Evolutionary conservation across 306 rosid genomes (phyloP).

Genomic region (Fragaria vesca): DNA sequence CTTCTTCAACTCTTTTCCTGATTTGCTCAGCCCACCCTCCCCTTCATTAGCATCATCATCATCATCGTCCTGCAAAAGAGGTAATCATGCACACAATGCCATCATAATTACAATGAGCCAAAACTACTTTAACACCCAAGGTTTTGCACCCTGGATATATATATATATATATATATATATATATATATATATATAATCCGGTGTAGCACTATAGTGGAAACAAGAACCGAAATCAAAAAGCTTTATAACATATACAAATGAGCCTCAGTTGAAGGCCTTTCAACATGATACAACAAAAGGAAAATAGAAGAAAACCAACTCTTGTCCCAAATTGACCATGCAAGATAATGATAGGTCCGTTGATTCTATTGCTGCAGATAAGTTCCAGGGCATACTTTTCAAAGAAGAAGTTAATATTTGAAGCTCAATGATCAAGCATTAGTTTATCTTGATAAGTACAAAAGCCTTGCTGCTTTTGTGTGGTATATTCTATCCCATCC

Average conservation of each 20-base stretch:
- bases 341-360: not conserved
- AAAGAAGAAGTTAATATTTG: not conserved
- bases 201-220: not conserved
- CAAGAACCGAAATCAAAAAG: not conserved
- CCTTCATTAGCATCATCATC: conserved; percentile 82
- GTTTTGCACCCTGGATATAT: not conserved
- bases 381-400: not conserved
- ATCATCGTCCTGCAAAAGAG: conserved; percentile 61
- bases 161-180: not conserved
- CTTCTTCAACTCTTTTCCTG: conserved; percentile 95
- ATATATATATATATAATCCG: not conserved
- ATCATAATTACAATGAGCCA: not conserved
- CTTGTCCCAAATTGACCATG: not conserved
- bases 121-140: not conserved
- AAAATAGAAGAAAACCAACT: not conserved
- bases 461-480: not conserved
- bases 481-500: not conserved
- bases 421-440: not conserved
- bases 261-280: not conserved
- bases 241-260: not conserved
- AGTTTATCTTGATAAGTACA: not conserved
- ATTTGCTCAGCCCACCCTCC: conserved; percentile 87
- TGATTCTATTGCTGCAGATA: not conserved
- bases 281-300: not conserved
- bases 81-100: not conserved